These are phyloP conservation scores for Simplicillium sp. DNA, from an alignment of 2,329 filamentous ascomycete genomes.

Conservation along the genomic window DNA sequence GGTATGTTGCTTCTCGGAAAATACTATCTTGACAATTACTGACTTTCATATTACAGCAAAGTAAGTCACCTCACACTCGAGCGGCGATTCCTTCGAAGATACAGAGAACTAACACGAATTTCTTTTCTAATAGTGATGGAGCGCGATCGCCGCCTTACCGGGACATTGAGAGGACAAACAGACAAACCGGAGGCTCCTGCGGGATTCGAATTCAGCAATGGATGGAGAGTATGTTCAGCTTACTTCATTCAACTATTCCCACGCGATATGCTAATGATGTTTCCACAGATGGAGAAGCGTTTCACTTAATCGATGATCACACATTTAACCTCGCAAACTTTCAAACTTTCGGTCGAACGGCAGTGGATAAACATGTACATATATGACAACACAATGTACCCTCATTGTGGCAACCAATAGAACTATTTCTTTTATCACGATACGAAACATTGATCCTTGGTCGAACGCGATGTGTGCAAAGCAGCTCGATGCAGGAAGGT, in stretches of 20 bases:
- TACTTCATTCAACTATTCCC: neutral
- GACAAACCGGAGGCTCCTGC: slow-evolving; percentile 44
- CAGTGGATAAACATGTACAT: slow-evolving; percentile 5
- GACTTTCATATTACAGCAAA: slow-evolving; percentile 37
- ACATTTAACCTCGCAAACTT: no score
- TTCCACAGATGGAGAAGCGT: slow-evolving; percentile 42
- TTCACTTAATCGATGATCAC: slow-evolving; percentile 26
- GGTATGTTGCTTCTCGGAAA: slow-evolving; percentile 26
- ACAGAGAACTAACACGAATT: slow-evolving; percentile 4
- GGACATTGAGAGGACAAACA: slow-evolving; percentile 47
- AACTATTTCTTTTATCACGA: slow-evolving; percentile 6
- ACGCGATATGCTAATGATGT: slow-evolving; percentile 3
- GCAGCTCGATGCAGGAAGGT: no score
- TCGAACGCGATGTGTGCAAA: neutral
- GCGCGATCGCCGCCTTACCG: slow-evolving; percentile 52
- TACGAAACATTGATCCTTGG: slow-evolving; percentile 2
- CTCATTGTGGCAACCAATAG: neutral
- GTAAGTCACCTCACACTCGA: slow-evolving; percentile 22
- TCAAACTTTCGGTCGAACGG: no score
- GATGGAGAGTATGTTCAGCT: slow-evolving; percentile 45
- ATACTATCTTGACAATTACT: slow-evolving; percentile 10
- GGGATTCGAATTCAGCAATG: slow-evolving; percentile 54
- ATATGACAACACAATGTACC: neutral
- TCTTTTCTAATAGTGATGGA: slow-evolving; percentile 47
- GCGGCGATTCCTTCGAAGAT: neutral